Evolutionary conservation across 2,329 filamentous ascomycete genomes (phyloP).

Genomic region (Arthrobotrys entomopaga): DNA sequence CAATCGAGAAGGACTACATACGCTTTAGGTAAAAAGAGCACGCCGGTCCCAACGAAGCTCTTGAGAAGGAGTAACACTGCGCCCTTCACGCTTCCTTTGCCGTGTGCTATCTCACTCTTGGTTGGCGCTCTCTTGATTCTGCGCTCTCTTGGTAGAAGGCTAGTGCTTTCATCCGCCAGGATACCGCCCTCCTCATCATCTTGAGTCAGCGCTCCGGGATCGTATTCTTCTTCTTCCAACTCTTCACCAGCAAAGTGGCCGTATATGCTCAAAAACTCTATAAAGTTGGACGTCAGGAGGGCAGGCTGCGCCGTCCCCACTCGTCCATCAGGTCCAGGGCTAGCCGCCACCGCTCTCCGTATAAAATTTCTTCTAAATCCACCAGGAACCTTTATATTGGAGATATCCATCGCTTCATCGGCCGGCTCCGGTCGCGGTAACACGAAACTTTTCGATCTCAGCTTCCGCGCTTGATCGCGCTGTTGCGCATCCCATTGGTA

Average conservation of each 20-base stretch:
- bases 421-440: conserved; percentile 80
- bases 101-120: conserved; percentile 61
- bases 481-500: conserved; percentile 95
- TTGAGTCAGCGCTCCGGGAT: conserved; percentile 80
- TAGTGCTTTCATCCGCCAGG: conserved; percentile 34
- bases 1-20: conserved; percentile 65
- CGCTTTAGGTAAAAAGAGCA: conserved; percentile 89
- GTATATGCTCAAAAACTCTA: conserved; percentile 94
- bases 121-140: conserved; percentile 37
- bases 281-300: conserved; percentile 88
- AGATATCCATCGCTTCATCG: conserved; percentile 83
- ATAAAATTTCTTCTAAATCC: conserved; percentile 93
- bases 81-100: conserved; percentile 62
- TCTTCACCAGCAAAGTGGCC: conserved; percentile 98
- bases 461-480: conserved; percentile 70
- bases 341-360: conserved; percentile 69
- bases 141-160: conserved; percentile 38
- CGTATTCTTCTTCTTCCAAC: conserved; percentile 82
- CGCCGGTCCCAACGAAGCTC: conserved; percentile 96
- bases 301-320: conserved; percentile 66
- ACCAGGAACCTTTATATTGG: conserved; percentile 89
- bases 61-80: conserved; percentile 83
- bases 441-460: conserved; percentile 86
- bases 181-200: conserved; percentile 79
- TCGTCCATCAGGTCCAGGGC: conserved; percentile 62